Conservation (phyloP, 306 rosid species). For the Chamaecrista fasciculata region DNA sequence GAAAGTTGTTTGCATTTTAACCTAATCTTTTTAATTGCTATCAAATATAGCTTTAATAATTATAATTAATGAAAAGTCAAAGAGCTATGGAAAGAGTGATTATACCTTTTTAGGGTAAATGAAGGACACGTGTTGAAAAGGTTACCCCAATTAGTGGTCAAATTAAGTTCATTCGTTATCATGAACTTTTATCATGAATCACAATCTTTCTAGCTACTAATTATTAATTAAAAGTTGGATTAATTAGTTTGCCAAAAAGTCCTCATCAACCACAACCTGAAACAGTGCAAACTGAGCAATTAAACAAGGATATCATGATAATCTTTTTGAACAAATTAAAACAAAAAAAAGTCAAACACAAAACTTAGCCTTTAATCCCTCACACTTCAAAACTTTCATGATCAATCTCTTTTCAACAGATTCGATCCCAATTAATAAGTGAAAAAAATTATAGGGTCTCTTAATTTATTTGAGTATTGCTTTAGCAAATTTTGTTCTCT, state of each 20-base stretch:
- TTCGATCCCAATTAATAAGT: not conserved
- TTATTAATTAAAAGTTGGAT: not conserved
- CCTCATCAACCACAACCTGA: slow-evolving; percentile 14
- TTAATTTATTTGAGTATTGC: not conserved
- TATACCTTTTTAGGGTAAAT: not conserved
- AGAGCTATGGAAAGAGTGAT: not conserved
- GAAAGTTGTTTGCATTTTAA: not conserved
- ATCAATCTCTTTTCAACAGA: slow-evolving; percentile 31
- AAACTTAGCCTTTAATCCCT: not conserved
- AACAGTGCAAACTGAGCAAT: not conserved
- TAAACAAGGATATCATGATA: not conserved
- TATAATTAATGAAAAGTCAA: not conserved
- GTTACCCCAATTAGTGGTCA: slow-evolving; percentile 40
- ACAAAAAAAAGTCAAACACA: slow-evolving; percentile 29
- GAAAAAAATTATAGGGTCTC: not conserved
- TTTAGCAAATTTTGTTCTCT: slow-evolving; percentile 1
- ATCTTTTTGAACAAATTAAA: not conserved
- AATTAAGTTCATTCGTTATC: slow-evolving; percentile 21
- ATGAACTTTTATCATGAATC: slow-evolving; percentile 15
- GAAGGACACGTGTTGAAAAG: slow-evolving; percentile 37
- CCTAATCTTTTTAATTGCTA: too few species aligned
- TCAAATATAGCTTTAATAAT: not conserved
- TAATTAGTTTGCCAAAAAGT: slow-evolving; percentile 25
- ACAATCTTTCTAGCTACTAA: slow-evolving; percentile 3
- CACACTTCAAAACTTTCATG: not conserved